Evolutionary conservation across 208 protist species (phyloP).

Genomic region (Leishmania turanica): DNA sequence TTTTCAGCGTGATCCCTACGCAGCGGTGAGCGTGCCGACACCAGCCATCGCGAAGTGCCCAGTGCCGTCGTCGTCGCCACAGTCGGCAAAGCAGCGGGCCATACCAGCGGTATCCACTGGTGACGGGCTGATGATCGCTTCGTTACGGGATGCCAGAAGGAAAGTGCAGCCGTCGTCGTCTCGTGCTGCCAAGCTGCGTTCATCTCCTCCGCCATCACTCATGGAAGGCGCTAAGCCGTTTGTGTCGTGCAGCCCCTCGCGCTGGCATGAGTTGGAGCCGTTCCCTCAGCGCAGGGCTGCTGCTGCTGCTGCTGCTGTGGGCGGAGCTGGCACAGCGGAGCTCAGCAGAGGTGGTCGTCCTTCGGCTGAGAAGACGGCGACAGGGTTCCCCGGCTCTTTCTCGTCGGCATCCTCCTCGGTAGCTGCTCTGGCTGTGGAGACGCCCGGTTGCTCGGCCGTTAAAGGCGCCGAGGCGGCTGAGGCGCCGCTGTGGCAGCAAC

Average conservation of each 20-base stretch:
- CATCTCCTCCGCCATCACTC: background rate
- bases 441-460: background rate
- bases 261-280: constrained; percentile 23
- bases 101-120: too few relatives aligned
- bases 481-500: background rate
- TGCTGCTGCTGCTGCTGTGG: background rate
- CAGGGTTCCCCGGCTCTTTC: background rate
- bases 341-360: background rate
- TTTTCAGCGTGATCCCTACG: constrained; percentile 29
- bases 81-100: background rate
- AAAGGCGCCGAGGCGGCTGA: background rate
- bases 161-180: too few relatives aligned
- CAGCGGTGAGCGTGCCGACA: constrained; percentile 1
- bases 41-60: constrained; percentile 4
- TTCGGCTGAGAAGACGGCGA: background rate
- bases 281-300: constrained; percentile 17
- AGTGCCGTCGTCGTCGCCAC: background rate
- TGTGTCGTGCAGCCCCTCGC: constrained; percentile 23
- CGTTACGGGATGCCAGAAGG: background rate
- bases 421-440: background rate
- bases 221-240: constrained; percentile 22
- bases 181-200: background rate
- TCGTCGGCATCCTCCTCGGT: background rate
- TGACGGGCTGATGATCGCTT: background rate
- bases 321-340: background rate